Evolutionary conservation across 2,329 filamentous ascomycete species (phyloP), one percentile per base, ranked within the genome.

Genomic region (Penicillium sp.): DNA sequence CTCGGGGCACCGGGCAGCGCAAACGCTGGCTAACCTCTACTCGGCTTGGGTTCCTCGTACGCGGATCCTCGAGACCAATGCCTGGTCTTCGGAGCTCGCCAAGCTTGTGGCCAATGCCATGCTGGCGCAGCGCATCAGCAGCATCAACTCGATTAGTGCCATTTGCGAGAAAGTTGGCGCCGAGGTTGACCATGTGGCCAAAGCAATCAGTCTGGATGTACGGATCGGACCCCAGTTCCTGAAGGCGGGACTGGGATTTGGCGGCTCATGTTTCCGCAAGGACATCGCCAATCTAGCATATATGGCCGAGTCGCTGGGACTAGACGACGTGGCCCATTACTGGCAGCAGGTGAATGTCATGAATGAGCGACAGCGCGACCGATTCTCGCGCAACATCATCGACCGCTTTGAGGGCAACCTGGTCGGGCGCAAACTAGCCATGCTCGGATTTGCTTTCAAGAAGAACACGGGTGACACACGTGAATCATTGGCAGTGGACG

Each of bases 71-170:
- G 84, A 81, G 24, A 86, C 85, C 61, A 87, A 89, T 59, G 75
- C 86, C 0, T 90, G 83, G 81, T 89, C 86, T 0, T 88, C 87
- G 0, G 88, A 92, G 69, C 77, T 92, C 20, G 78, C 86, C 47
- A 92, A 92, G 72, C 78, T 92, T 0, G 87, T 86, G 0, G 85
- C 87, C 49, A 92, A 92, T 68, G 85, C 86, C 2, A 83, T 92
- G 79, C 77, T 92, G 7, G 88, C 88, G 1, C 88, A 92, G 71
- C 80, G 87, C 44, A 87, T 92, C 62, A 87, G 82, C 64, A 88
- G 83, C 69, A 89, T 92, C 72, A 92, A 91, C 70, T 84, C 86
- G 10, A 80, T 92, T 51, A 87, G 84, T n/a, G 86, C 87, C 3
- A 82, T 92, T 27, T 92, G 88, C 66, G 88, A 91, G 69, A 79